Evolutionary conservation across 2,329 filamentous ascomycete species (phyloP).

Genomic region (Paraconiothyrium brasiliense): DNA sequence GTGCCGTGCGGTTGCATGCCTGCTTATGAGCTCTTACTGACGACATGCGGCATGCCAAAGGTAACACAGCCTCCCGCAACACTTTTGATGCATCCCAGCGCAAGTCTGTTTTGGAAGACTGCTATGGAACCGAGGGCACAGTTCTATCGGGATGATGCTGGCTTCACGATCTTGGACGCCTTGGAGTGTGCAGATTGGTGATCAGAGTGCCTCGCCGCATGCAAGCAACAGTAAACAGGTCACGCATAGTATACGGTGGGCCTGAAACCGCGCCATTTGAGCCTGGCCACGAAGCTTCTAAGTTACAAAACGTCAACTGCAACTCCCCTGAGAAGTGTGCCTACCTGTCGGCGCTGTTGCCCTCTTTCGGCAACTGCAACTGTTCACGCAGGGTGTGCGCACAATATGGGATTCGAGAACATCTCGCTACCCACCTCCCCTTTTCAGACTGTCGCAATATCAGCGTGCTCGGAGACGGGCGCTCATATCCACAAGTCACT

Average conservation of each 20-base stretch:
- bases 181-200: slow-evolving; percentile 14
- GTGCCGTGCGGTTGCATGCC: not conserved
- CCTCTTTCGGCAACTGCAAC: not conserved
- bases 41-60: not conserved
- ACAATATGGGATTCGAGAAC: not conserved
- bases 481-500: not conserved
- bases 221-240: not conserved
- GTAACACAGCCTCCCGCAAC: slow-evolving; percentile 23
- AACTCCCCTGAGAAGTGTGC: not conserved
- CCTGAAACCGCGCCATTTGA: not conserved
- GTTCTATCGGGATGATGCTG: slow-evolving; percentile 16
- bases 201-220: not conserved
- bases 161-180: slow-evolving; percentile 21
- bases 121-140: slow-evolving; percentile 17
- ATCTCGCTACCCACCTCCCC: not conserved
- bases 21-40: slow-evolving; percentile 1
- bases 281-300: not conserved
- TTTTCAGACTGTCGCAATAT: not conserved
- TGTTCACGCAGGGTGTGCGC: not conserved
- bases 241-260: not conserved
- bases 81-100: slow-evolving; percentile 22
- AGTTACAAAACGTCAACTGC: not conserved
- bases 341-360: not conserved
- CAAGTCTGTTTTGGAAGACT: slow-evolving; percentile 24
- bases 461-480: not conserved